These are phyloP conservation scores for Alisma plantagoaquatica DNA, from an alignment of 106 monocot genomes.

Conservation along the genomic window DNA sequence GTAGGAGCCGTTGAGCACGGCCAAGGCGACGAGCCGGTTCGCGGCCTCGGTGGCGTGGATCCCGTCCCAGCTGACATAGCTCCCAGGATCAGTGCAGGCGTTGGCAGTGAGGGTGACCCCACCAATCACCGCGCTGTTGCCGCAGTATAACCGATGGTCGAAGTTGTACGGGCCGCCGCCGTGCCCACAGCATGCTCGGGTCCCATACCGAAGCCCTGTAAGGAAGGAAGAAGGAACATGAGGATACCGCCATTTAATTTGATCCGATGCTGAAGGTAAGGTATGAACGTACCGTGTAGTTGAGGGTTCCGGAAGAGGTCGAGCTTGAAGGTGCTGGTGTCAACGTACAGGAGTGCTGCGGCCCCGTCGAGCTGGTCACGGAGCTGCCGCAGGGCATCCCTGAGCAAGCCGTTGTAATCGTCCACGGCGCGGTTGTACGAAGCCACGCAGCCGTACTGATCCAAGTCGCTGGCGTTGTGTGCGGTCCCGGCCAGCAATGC, in stretches of 20 bases:
- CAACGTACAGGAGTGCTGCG: slow-evolving; percentile 49
- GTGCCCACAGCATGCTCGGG: slow-evolving; percentile 66
- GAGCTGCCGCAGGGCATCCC: slow-evolving; percentile 15
- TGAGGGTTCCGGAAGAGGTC: slow-evolving; percentile 44
- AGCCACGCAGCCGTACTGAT: slow-evolving; percentile 52
- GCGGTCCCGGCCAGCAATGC: slow-evolving; percentile 45
- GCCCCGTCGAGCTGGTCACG: slow-evolving; percentile 13
- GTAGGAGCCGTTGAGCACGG: slow-evolving; percentile 40
- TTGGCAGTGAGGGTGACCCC: slow-evolving; percentile 33
- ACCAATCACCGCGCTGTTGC: slow-evolving; percentile 53
- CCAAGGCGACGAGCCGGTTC: slow-evolving; percentile 35
- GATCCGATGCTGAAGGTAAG: neutral
- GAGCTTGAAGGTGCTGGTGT: slow-evolving; percentile 50
- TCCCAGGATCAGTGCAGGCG: slow-evolving; percentile 55
- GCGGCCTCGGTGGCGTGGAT: slow-evolving; percentile 81
- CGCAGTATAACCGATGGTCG: slow-evolving; percentile 40
- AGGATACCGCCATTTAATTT: neutral
- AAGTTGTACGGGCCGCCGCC: slow-evolving; percentile 71
- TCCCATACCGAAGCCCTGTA: slow-evolving; percentile 51
- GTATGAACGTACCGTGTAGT: neutral
- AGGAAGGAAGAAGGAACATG: neutral
- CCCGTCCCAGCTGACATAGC: slow-evolving; percentile 92
- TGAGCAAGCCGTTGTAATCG: slow-evolving; percentile 49
- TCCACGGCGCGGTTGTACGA: slow-evolving; percentile 54
- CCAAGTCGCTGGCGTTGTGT: slow-evolving; percentile 30